Percentiles rank a stretch among this genome's conserved stretches.
These are phyloP conservation scores for Cystobasidium sp. DNA, from an alignment of 1,284 basidiomycete genomes.

Conservation along the genomic window DNA sequence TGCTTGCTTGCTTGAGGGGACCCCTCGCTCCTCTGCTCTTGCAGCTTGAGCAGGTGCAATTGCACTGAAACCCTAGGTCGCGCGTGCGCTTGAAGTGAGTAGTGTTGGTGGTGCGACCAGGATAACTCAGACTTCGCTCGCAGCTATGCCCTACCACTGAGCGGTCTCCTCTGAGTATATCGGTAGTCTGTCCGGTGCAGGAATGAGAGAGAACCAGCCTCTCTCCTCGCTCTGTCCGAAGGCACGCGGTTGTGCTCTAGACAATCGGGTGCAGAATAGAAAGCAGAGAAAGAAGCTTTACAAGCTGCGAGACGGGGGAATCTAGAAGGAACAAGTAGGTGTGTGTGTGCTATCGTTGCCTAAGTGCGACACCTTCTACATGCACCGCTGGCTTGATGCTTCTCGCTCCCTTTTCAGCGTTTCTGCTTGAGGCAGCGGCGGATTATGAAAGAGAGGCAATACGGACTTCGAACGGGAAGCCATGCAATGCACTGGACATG, in stretches of 20 bases:
- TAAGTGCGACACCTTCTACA: too few species aligned
- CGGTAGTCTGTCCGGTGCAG: background rate
- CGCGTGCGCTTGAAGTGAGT: background rate
- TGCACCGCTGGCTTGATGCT: too few species aligned
- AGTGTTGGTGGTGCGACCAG: background rate
- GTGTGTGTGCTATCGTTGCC: too few species aligned
- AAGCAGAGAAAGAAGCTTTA: background rate
- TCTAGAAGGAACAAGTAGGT: too few species aligned
- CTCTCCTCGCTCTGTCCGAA: background rate
- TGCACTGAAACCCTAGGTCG: background rate
- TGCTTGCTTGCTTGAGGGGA: background rate
- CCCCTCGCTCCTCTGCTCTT: background rate
- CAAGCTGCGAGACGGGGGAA: too few species aligned
- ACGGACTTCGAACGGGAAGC: too few species aligned
- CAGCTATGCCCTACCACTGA: too few species aligned
- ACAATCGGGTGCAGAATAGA: background rate
- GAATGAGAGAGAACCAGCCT: constrained; percentile 14
- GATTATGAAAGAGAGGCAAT: too few species aligned
- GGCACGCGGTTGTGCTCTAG: background rate
- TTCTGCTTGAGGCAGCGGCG: too few species aligned
- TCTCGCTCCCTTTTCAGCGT: too few species aligned
- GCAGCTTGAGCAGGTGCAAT: background rate
- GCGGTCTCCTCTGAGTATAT: too few species aligned
- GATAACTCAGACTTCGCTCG: background rate
- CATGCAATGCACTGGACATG: too few species aligned